phyloP scores from a whole-genome alignment of 2,329 filamentous ascomycete species.

The Alternaria sp. region DNA sequence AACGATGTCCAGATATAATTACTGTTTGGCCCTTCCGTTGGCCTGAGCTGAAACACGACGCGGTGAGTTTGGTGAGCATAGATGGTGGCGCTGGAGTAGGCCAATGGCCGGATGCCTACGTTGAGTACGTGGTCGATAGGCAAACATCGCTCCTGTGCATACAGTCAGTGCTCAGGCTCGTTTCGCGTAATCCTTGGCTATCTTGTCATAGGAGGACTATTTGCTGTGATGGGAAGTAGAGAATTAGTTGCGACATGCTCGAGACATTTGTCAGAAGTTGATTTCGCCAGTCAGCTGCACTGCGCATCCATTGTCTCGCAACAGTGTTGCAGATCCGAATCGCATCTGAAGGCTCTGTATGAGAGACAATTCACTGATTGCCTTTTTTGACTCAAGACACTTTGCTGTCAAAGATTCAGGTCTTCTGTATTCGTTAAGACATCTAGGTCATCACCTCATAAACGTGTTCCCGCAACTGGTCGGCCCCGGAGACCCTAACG shows the following conservation, averaged over 20 bases:
- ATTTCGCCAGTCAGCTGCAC: neutral
- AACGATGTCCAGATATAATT: constrained; percentile 31
- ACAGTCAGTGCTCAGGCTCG: neutral
- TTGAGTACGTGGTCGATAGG: neutral
- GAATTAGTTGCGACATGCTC: neutral
- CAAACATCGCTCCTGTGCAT: constrained; percentile 10
- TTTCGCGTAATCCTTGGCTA: neutral
- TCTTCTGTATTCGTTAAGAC: neutral
- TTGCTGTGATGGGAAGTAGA: neutral
- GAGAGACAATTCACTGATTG: neutral
- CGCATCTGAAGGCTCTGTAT: neutral
- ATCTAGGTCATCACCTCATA: neutral
- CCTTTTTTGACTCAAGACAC: neutral
- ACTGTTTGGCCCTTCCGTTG: constrained; percentile 11
- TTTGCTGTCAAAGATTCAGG: neutral
- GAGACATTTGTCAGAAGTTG: neutral
- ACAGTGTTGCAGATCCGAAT: neutral
- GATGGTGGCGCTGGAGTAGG: constrained; percentile 9
- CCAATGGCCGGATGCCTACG: constrained; percentile 13
- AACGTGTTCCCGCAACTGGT: neutral
- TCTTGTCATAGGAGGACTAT: neutral
- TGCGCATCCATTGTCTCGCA: neutral
- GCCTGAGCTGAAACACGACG: constrained; percentile 32
- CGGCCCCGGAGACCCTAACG: neutral
- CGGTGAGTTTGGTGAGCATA: constrained; percentile 11